Evolutionary conservation across 2,329 filamentous ascomycete genomes (phyloP).

Genomic region (Fusarium foetens): DNA sequence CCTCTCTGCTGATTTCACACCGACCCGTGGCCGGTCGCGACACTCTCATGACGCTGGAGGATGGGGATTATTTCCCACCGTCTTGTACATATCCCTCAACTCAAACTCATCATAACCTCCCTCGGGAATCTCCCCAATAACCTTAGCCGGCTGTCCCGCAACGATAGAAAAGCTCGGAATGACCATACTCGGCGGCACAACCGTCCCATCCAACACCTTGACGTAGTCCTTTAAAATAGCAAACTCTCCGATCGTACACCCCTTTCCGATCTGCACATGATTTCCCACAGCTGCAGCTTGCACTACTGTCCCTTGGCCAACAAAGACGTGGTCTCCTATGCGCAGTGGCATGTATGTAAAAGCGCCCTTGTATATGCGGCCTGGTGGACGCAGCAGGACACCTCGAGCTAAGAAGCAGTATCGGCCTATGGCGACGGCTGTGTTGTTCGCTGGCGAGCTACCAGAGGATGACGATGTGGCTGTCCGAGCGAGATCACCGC

Average conservation of each 20-base stretch:
- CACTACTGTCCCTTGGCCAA: constrained; percentile 79
- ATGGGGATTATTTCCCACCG: constrained; percentile 67
- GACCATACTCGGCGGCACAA: constrained; percentile 89
- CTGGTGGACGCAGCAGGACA: constrained; percentile 83
- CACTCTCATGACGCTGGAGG: constrained; percentile 42
- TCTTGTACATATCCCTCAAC: constrained; percentile 71
- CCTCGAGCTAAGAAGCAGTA: constrained; percentile 89
- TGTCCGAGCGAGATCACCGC: constrained; percentile 82
- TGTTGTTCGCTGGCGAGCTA: constrained; percentile 61
- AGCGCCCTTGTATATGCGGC: constrained; percentile 79
- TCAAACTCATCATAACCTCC: constrained; percentile 74
- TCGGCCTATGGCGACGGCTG: constrained; percentile 86
- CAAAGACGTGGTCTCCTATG: constrained; percentile 93
- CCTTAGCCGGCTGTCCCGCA: constrained; percentile 81
- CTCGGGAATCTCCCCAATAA: constrained; percentile 83
- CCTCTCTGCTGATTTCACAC: neutral
- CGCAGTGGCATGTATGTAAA: constrained; percentile 90
- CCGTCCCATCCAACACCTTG: constrained; percentile 82
- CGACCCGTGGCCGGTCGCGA: neutral
- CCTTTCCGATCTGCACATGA: constrained; percentile 85
- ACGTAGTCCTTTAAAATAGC: constrained; percentile 95
- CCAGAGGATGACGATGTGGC: constrained; percentile 56
- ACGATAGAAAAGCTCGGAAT: constrained; percentile 93
- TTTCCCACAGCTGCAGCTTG: constrained; percentile 85
- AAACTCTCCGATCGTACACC: constrained; percentile 83